Base-by-base conservation (phyloP, 352 stramenopile genomes). In the Aphanomyces astaci region DNA sequence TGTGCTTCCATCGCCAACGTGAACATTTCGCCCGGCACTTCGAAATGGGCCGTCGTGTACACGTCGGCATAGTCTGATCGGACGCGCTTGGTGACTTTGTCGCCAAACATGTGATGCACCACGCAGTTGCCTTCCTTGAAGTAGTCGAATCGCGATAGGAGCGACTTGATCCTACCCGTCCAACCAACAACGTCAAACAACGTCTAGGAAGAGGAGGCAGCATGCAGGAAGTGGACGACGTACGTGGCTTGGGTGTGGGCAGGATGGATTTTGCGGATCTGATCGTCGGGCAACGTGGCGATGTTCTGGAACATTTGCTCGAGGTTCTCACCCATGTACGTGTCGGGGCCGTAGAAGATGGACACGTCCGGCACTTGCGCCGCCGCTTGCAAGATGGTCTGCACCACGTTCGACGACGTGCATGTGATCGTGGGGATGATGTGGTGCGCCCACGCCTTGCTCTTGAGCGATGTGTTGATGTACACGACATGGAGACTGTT, bases 11-110 rank as follows among this genome's bases (percentile, higher is more conserved):
- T 97, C 17, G 95, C 96, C 40, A 99, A 88, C 67, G 96, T 95
- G 72, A 99, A 99, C 95, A 99, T 98, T 85, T 99, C 95, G n/a
- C 96, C 96, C 10, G 96, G 96, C 30, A 99, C 96, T 80, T 99
- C 96, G 74, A 99, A 94, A 78, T 99, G 96, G 28, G 96, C 96
- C 48, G 95, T 98, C 55, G 98, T 84, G 78, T 92, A 98, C 3
- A 92, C 92, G 73, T 98, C 87, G 32, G 77, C 75, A 77, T 98
- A 97, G 63, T 97, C 86, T 31, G 93, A 78, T 4, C 86, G 79
- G 53, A 98, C 95, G 17, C 90, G 88, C 46, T 96, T 76, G 17
- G 96, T 97, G 39, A 98, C 92, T 51, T 95, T 90, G 68, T 95
- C 79, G 40, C 95, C 95, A 76, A 99, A 99, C 95, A 99, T 98